phyloP scores from a whole-genome alignment of 768 basidiomycete species.

The Suillus clintonianus region DNA sequence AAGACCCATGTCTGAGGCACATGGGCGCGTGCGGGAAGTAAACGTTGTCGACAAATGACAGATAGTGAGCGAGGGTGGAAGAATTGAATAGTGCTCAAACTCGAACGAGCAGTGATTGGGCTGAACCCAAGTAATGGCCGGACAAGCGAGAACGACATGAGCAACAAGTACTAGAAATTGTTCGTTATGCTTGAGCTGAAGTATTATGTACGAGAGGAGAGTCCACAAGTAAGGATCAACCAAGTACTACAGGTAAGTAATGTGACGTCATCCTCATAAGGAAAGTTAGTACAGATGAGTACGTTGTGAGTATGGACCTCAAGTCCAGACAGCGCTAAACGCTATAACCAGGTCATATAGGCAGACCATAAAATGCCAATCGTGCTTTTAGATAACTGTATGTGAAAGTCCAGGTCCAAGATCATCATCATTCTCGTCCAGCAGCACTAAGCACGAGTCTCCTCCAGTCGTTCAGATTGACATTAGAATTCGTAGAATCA shows the following conservation, averaged over 20 bases:
- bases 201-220: not conserved
- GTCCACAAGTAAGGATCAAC: not conserved
- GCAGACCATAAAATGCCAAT: not conserved
- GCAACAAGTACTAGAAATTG: not conserved
- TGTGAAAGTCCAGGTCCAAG: not conserved
- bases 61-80: slow-evolving; percentile 3
- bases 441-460: slow-evolving; percentile 16
- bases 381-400: not conserved
- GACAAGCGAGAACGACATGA: slow-evolving; percentile 5
- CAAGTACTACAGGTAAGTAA: not conserved
- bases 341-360: not conserved
- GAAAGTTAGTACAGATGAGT: not conserved
- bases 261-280: slow-evolving; percentile 10
- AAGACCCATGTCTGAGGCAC: not conserved
- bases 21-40: not conserved
- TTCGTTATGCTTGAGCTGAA: not conserved
- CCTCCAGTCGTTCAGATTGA: slow-evolving; percentile 16
- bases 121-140: slow-evolving; percentile 19
- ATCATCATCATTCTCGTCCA: not conserved
- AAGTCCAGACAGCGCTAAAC: not conserved
- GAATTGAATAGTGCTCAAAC: slow-evolving; percentile 1
- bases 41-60: not conserved
- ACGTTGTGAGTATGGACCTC: not conserved
- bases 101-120: slow-evolving; percentile 6
- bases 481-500: slow-evolving; percentile 10